phyloP scores from a whole-genome alignment of 169 alveolate species.

The Plasmodium gaboni region DNA sequence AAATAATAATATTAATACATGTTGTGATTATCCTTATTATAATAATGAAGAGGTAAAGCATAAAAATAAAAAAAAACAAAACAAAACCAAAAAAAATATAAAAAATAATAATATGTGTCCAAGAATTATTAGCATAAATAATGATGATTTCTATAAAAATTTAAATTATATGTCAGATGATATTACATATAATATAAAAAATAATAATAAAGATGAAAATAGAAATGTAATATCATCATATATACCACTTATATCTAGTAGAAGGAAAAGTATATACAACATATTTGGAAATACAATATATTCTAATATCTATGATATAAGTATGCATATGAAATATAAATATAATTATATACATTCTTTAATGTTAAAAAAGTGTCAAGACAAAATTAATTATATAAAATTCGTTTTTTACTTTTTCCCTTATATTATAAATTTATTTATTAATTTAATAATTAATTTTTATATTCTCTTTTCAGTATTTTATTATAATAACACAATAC shows the following conservation, averaged over 20 bases:
- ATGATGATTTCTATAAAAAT: constrained; percentile 31
- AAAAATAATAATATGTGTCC: background rate
- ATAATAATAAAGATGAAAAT: background rate
- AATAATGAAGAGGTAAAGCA: background rate
- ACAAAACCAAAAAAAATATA: no score
- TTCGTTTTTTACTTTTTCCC: constrained; percentile 52
- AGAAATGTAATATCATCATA: no score
- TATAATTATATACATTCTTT: constrained; percentile 62
- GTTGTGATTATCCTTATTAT: background rate
- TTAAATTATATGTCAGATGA: constrained; percentile 7
- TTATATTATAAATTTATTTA: constrained; percentile 52
- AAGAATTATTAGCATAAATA: constrained; percentile 5
- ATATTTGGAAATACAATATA: constrained; percentile 68
- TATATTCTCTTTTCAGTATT: constrained; percentile 58
- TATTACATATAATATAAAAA: background rate
- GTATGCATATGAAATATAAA: constrained; percentile 26
- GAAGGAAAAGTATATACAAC: constrained; percentile 36
- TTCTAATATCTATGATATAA: constrained; percentile 53
- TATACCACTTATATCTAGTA: background rate
- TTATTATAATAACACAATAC: constrained; percentile 64
- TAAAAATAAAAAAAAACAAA: background rate
- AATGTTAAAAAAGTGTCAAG: constrained; percentile 49
- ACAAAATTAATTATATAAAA: constrained; percentile 56
- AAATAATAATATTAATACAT: no score
- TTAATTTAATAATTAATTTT: constrained; percentile 40